These are phyloP conservation scores for Penicillium simplicissimum DNA, from an alignment of 495 filamentous ascomycete genomes.

Conservation along the genomic window DNA sequence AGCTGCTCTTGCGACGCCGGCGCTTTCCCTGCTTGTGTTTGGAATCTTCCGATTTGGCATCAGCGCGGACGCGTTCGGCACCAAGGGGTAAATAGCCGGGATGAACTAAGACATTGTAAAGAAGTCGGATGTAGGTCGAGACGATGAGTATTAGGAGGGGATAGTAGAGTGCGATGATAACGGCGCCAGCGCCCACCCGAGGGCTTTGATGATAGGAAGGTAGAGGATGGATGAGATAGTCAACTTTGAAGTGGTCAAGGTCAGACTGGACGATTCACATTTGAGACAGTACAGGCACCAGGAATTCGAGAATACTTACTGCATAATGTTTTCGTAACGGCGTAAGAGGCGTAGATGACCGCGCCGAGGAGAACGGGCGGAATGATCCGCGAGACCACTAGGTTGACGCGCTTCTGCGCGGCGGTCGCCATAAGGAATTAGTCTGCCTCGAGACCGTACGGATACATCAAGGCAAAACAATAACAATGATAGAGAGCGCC, in stretches of 20 bases:
- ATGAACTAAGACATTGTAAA: slow-evolving; percentile 61
- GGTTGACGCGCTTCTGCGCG: slow-evolving; percentile 50
- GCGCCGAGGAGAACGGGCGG: slow-evolving; percentile 59
- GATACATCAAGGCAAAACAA: slow-evolving; percentile 13
- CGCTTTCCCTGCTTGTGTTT: slow-evolving; percentile 22
- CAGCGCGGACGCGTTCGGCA: slow-evolving; percentile 24
- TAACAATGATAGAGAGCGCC: not conserved
- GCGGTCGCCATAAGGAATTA: slow-evolving; percentile 26
- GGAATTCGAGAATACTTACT: slow-evolving; percentile 42
- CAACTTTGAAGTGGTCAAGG: slow-evolving; percentile 43
- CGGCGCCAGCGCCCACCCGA: slow-evolving; percentile 59
- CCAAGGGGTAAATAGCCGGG: slow-evolving; percentile 71
- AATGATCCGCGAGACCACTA: slow-evolving; percentile 56
- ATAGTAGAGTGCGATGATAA: slow-evolving; percentile 70
- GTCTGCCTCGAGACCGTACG: slow-evolving; percentile 11
- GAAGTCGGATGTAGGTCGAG: slow-evolving; percentile 66
- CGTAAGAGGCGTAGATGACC: slow-evolving; percentile 63
- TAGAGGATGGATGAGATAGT: slow-evolving; percentile 59
- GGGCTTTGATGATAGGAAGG: slow-evolving; percentile 39
- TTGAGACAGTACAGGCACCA: not conserved
- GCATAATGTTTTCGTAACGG: slow-evolving; percentile 58
- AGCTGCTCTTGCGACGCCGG: slow-evolving; percentile 16
- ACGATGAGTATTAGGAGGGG: slow-evolving; percentile 65
- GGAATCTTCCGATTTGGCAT: slow-evolving; percentile 18
- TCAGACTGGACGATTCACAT: not conserved